These are phyloP conservation scores for Xanthoparmelia taractica DNA, from an alignment of 495 filamentous ascomycete species.

Conservation along the genomic window DNA sequence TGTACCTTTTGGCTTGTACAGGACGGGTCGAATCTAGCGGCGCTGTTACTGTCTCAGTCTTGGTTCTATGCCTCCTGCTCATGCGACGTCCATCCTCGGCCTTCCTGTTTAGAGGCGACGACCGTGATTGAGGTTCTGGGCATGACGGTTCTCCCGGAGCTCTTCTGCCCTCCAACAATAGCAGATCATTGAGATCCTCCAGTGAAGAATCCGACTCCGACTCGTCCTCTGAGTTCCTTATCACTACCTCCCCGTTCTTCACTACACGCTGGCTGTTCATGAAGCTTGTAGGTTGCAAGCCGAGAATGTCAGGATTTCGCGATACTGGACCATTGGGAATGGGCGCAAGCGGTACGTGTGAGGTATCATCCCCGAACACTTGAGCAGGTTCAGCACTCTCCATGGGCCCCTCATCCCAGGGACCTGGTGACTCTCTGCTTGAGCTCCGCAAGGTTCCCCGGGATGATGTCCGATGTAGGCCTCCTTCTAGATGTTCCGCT, in stretches of 20 bases:
- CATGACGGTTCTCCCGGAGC: constrained; percentile 23
- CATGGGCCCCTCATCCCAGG: neutral
- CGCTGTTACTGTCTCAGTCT: constrained; percentile 9
- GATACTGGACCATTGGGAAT: neutral
- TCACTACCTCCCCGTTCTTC: constrained; percentile 47
- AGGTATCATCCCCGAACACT: neutral
- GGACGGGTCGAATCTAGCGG: constrained; percentile 34
- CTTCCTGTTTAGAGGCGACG: neutral
- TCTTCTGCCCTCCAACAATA: constrained; percentile 25
- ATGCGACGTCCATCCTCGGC: neutral
- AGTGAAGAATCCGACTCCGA: constrained; percentile 50
- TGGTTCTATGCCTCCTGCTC: constrained; percentile 6
- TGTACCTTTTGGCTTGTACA: constrained; percentile 48
- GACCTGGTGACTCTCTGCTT: neutral
- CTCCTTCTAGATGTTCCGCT: neutral
- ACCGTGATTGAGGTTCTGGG: constrained; percentile 6
- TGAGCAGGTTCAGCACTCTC: neutral
- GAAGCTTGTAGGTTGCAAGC: constrained; percentile 13
- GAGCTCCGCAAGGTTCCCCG: neutral
- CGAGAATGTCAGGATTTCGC: neutral
- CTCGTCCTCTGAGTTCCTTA: constrained; percentile 64
- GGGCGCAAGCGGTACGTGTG: neutral
- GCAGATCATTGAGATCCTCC: constrained; percentile 38
- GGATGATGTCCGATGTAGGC: neutral
- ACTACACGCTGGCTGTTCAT: constrained; percentile 37